Percentiles rank a stretch among this genome's conserved stretches.
These are phyloP conservation scores for Aspergillus quadricinctus DNA, from an alignment of 2,329 filamentous ascomycete species.

Conservation along the genomic window DNA sequence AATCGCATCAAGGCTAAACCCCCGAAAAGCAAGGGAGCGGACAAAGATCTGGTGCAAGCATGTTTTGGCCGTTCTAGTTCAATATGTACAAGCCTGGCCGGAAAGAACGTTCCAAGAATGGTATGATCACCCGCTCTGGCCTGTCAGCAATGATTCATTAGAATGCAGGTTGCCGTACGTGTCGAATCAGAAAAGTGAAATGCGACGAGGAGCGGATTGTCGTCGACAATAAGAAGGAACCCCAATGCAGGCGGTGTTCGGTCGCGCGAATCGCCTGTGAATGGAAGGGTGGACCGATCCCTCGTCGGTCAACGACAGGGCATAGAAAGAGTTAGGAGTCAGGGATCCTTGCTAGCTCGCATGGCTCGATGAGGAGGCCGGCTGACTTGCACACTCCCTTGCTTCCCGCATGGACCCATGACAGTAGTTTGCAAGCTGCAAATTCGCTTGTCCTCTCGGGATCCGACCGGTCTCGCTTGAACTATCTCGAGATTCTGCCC, in stretches of 20 bases:
- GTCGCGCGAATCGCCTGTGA: slow-evolving; percentile 21
- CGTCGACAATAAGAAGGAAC: slow-evolving; percentile 15
- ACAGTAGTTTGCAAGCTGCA: slow-evolving; percentile 14
- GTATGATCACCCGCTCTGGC: slow-evolving; percentile 16
- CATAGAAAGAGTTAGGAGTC: slow-evolving; percentile 2
- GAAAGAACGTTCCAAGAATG: slow-evolving; percentile 23
- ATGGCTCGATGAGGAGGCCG: neutral
- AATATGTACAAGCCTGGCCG: slow-evolving; percentile 18
- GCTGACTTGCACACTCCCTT: slow-evolving; percentile 1
- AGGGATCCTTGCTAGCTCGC: neutral
- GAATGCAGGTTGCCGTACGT: slow-evolving; percentile 24
- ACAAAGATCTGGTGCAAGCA: neutral
- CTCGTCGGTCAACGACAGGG: slow-evolving; percentile 6
- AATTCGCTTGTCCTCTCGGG: slow-evolving; percentile 19
- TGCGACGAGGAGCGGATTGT: slow-evolving; percentile 25
- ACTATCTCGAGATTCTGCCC: slow-evolving; percentile 20
- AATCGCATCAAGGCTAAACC: no score
- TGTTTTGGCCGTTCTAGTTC: neutral
- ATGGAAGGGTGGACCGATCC: slow-evolving; percentile 23
- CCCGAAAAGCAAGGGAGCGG: neutral
- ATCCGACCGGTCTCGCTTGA: slow-evolving; percentile 21
- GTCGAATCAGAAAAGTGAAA: slow-evolving; percentile 28
- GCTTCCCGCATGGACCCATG: slow-evolving; percentile 6
- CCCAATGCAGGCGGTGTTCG: slow-evolving; percentile 21
- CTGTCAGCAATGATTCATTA: neutral